Base-by-base conservation (phyloP, 148 eudicot genomes). In the Camellia japonica region DNA sequence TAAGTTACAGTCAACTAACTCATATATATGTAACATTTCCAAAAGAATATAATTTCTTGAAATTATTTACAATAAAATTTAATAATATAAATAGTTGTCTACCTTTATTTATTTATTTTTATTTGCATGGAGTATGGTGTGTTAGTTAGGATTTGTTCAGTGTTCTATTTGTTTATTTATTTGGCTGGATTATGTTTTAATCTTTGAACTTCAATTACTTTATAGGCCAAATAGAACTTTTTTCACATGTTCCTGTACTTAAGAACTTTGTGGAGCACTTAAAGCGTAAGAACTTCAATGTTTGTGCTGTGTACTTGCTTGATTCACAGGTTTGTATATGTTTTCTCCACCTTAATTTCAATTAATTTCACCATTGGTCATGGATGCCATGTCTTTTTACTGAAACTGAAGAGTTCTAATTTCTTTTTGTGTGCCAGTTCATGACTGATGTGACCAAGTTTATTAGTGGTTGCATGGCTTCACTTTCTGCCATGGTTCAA, bases 401-500 rank as follows among this genome's bases (percentile, higher is more conserved):
- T 65, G 43, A 58, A 19, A 16, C 77, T 71, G 3, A 68, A 82
- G 9, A 62, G 12, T 54, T 54, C 18, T 42, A 41, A 42, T 19
- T 49, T 69, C 49, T 38, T 67, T 77, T 66, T 55, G 3, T 56
- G 0, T 19, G 54, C 73, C 60, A 87, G 99, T 94, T 96, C 82
- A 90, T 96, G 84, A 96, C 98, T 19, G 99, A 96, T 72, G 98
- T 96, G 75, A 90, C 99, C 81, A 96, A 96, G 89, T 96, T 96
- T 84, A 92, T 94, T 42, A 94, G 99, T 82, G 97, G 99, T 15
- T 96, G 99, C 80, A 89, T 96, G 93, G 85, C 99, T 9, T 96
- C 98, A 55, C 94, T 96, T 67, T 93, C 98, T 60, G 98, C 98
- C 1, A 96, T 96, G 98, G 87, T 93, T 86, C 98, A 96, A 87